Percentiles rank a stretch among this genome's conserved stretches.
phyloP scores from a whole-genome alignment of 331 rosid genomes.

The Dryas integrifolia region DNA sequence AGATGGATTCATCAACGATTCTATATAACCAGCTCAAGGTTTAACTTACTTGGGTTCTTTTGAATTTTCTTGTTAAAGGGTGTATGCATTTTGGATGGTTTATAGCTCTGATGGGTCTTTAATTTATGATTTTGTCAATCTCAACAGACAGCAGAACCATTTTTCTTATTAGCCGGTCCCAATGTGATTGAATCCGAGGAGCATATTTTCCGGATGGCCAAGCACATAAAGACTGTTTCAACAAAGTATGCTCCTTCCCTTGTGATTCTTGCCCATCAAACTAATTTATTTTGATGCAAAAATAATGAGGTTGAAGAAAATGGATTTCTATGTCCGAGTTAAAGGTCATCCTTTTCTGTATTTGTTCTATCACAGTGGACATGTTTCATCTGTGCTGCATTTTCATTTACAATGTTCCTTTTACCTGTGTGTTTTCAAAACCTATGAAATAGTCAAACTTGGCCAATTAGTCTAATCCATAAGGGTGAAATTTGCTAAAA shows the following conservation, averaged over 20 bases:
- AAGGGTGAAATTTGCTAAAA: background rate
- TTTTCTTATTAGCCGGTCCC: conserved; percentile 88
- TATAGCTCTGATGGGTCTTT: background rate
- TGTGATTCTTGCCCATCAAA: background rate
- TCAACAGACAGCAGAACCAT: conserved; percentile 70
- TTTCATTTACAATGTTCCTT: background rate
- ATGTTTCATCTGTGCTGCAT: background rate
- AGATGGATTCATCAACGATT: conserved; percentile 44
- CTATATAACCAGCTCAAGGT: conserved; percentile 59
- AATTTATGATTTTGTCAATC: conserved; percentile 24
- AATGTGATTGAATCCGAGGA: conserved; percentile 96
- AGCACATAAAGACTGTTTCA: conserved; percentile 57
- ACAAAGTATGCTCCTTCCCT: conserved; percentile 52
- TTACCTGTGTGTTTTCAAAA: background rate
- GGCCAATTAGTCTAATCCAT: background rate
- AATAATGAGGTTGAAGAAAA: background rate
- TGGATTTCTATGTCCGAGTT: background rate
- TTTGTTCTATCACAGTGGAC: background rate
- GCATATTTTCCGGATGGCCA: conserved; percentile 77
- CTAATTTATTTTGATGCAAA: no score
- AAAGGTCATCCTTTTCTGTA: background rate
- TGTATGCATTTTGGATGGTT: background rate
- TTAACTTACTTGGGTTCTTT: background rate
- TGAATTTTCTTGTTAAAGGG: background rate
- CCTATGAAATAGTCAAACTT: background rate